phyloP scores from a whole-genome alignment of 2,329 filamentous ascomycete species.

The Claviceps pazoutovae region DNA sequence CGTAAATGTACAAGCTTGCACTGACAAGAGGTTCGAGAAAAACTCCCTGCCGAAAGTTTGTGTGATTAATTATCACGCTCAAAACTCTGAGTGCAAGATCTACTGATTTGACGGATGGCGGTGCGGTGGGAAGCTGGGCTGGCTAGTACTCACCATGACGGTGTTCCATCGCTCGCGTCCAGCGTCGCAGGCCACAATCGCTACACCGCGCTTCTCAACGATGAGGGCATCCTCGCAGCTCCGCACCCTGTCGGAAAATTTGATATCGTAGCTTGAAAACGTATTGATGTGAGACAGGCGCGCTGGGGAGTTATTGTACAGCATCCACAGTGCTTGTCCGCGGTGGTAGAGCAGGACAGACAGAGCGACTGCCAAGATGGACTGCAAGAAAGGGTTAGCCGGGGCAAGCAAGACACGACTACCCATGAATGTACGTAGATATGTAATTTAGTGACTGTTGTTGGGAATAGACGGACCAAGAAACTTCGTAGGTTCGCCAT shows the following conservation, averaged over 20 bases:
- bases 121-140: background rate
- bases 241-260: constrained; percentile 22
- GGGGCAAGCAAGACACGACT: too few relatives aligned
- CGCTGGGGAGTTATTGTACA: constrained; percentile 17
- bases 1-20: constrained; percentile 23
- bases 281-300: constrained; percentile 16
- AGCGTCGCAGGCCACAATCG: constrained; percentile 24
- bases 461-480: background rate
- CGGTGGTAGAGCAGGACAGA: constrained; percentile 9
- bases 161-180: constrained; percentile 27
- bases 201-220: constrained; percentile 20
- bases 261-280: constrained; percentile 16
- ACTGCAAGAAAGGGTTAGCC: constrained; percentile 10
- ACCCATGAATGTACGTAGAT: too few relatives aligned
- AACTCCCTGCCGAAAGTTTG: constrained; percentile 11
- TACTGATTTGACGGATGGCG: background rate
- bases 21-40: constrained; percentile 9
- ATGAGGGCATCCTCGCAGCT: constrained; percentile 27
- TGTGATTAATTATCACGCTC: background rate
- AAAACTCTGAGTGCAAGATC: background rate
- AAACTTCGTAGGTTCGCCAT: background rate
- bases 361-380: constrained; percentile 4
- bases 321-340: constrained; percentile 7
- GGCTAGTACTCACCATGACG: constrained; percentile 20
- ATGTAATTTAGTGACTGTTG: background rate